Evolutionary conservation across 148 eudicot genomes (phyloP).

Genomic region (Oxyria digyna): DNA sequence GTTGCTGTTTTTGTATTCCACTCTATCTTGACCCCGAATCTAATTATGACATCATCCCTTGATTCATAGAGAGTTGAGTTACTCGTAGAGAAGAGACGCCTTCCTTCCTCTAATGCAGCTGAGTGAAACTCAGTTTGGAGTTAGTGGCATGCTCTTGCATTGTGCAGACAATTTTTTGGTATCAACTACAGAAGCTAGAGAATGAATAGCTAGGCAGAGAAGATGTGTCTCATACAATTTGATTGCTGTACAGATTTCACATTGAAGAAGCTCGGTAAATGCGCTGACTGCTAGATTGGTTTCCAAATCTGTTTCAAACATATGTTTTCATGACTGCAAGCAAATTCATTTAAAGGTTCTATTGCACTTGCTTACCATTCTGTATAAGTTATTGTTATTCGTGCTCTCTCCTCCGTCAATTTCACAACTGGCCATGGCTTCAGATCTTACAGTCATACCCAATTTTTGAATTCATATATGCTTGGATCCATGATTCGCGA

Average conservation of each 20-base stretch:
- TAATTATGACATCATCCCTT: background rate
- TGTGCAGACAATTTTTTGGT: background rate
- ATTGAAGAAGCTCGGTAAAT: background rate
- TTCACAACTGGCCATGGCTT: too few relatives aligned
- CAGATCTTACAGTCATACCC: too few relatives aligned
- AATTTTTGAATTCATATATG: too few relatives aligned
- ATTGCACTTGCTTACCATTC: background rate
- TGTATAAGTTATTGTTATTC: too few relatives aligned
- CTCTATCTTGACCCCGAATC: background rate
- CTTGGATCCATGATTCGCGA: too few relatives aligned
- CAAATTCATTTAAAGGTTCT: background rate
- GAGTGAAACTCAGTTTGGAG: background rate
- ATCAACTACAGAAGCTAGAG: background rate
- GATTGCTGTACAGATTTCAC: background rate
- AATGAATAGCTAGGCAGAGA: background rate
- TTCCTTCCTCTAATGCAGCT: conserved; percentile 6
- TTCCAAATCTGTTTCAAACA: background rate
- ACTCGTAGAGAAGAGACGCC: conserved; percentile 40
- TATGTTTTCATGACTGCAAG: background rate
- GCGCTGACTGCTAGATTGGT: too few relatives aligned
- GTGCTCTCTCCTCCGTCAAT: too few relatives aligned
- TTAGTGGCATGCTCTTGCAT: background rate
- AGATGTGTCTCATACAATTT: background rate
- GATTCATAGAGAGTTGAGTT: conserved; percentile 59
- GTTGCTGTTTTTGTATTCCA: too few relatives aligned